Percentiles rank a stretch among this genome's conserved stretches.
phyloP scores from a whole-genome alignment of 257 asterid species.

The Solanum lycopersicoides region DNA sequence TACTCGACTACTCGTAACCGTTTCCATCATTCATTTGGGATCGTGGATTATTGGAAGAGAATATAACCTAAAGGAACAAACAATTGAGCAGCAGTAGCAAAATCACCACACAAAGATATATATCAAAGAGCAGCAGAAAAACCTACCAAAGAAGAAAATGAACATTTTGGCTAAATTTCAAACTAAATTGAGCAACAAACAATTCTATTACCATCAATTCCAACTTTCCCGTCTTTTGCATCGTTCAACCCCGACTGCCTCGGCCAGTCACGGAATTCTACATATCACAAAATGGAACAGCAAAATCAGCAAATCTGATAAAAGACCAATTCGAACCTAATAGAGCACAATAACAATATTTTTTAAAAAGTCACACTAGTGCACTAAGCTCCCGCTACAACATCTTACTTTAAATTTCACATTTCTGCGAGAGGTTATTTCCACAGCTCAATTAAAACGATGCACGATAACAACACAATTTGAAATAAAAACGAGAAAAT shows the following conservation, averaged over 20 bases:
- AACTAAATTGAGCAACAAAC: neutral
- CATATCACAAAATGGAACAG: neutral
- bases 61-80: neutral
- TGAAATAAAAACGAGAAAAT: neutral
- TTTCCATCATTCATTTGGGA: neutral
- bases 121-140: neutral
- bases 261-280: constrained; percentile 36
- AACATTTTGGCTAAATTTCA: neutral
- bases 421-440: neutral
- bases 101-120: neutral
- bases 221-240: constrained; percentile 27
- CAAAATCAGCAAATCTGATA: neutral
- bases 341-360: neutral
- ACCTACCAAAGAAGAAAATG: neutral
- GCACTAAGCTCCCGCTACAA: neutral
- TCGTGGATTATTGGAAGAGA: neutral
- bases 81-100: neutral
- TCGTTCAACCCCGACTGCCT: constrained; percentile 46
- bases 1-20: neutral
- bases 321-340: neutral
- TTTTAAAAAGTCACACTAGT: accelerated
- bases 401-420: neutral
- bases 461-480: neutral
- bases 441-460: neutral
- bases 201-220: constrained; percentile 45